Evolutionary conservation across 345 rosid genomes (phyloP), one percentile per base, ranked within the genome.

Genomic region (Clausena lansium): DNA sequence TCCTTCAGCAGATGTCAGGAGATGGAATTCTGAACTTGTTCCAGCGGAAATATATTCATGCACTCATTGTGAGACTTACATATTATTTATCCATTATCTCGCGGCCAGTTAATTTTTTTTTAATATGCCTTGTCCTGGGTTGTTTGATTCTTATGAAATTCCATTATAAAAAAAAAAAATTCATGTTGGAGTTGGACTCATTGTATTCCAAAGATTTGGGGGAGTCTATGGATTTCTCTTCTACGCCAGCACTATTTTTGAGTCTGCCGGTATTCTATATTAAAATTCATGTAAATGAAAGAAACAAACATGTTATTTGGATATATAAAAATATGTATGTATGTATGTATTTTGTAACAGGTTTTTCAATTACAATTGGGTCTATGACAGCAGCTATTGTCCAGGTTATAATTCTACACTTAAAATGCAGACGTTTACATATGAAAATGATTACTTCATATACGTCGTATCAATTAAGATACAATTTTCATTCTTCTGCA

Each of bases 101-200:
- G 73, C 0, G 9, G 9, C n/a, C 27, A 1, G 54, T 36, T 60
- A 32, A 14, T 1, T 20, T 66, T 9, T 7, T 58, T 60, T 3
- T 2, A n/a, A 5, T 54, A 52, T 58, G 10, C 19, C 14, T 11
- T 62, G 22, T n/a, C 20, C n/a, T 55, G 15, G 3, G 1, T 45
- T 11, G 50, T 45, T 15, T 45, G 3, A 45, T 11, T 45, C 11
- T 45, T 11, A 45, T 11, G 11, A 15, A 45, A 45, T 3, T 45
- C 11, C 10, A 3, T n/a, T n/a, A n/a, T n/a, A 10, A 11, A 11
- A 45, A 11, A 22, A 38, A 54, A 28, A 60, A 2, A 15, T 76
- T 61, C 38, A 86, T 84, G 83, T 84, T 71, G 89, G 87, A 73
- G 80, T 86, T 33, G 89, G 89, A 41, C 68, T 84, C 47, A 84